Evolutionary conservation across 495 filamentous ascomycete species (phyloP).

Genomic region (Saxophila tyrrhenica): DNA sequence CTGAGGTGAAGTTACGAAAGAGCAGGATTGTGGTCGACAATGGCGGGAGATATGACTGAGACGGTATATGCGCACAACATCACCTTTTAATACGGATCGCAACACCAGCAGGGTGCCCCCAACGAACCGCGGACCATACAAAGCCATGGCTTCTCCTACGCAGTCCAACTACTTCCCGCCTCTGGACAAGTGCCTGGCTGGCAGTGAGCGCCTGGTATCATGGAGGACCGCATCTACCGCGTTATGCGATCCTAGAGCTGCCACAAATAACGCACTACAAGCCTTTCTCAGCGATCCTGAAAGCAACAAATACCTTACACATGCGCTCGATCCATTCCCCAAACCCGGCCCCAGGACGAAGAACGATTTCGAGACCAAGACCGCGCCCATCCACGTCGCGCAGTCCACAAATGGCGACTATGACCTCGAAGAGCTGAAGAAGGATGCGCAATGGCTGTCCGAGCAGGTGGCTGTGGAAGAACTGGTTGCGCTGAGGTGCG

Average conservation of each 20-base stretch:
- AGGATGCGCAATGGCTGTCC: slow-evolving; percentile 77
- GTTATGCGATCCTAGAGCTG: slow-evolving; percentile 42
- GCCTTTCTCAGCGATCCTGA: slow-evolving; percentile 17
- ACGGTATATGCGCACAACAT: background rate
- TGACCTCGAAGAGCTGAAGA: slow-evolving; percentile 71
- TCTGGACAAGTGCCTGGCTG: slow-evolving; percentile 51
- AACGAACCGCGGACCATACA: background rate
- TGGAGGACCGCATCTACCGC: slow-evolving; percentile 64
- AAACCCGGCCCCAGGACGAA: slow-evolving; percentile 54
- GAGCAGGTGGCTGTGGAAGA: slow-evolving; percentile 66
- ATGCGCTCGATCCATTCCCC: slow-evolving; percentile 47
- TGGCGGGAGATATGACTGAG: too few species aligned
- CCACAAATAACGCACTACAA: slow-evolving; percentile 30
- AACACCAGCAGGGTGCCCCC: too few species aligned
- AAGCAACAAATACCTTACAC: background rate
- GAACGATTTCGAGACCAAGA: slow-evolving; percentile 70
- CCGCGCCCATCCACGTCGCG: slow-evolving; percentile 78
- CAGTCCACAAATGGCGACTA: slow-evolving; percentile 55
- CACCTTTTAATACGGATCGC: background rate
- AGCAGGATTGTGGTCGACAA: too few species aligned
- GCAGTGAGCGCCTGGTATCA: slow-evolving; percentile 51
- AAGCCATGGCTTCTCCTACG: background rate
- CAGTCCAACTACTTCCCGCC: slow-evolving; percentile 49
- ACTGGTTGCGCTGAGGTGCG: slow-evolving; percentile 67
- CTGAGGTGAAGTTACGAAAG: background rate